These are phyloP conservation scores for Pseudozyma tsukubaensis DNA, from an alignment of 1,284 basidiomycete genomes.

Conservation along the genomic window DNA sequence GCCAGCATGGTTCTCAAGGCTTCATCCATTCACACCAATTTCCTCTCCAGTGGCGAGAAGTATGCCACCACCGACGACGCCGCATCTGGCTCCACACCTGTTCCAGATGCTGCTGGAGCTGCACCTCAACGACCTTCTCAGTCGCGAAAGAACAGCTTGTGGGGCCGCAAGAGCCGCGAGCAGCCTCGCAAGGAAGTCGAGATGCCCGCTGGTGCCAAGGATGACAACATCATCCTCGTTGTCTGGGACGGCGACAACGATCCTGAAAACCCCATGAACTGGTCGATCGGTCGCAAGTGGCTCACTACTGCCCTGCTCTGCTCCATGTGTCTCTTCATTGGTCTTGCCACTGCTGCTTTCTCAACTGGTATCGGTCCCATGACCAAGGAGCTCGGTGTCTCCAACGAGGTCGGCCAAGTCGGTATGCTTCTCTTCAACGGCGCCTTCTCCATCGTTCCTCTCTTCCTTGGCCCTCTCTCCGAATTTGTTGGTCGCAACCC, in stretches of 20 bases:
- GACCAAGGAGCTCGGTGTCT: constrained; percentile 63
- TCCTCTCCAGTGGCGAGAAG: constrained; percentile 48
- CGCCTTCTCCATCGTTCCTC: constrained; percentile 55
- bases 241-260: constrained; percentile 58
- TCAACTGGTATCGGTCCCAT: constrained; percentile 62
- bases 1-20: constrained; percentile 57
- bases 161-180: constrained; percentile 45
- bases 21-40: constrained; percentile 59
- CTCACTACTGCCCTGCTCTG: constrained; percentile 60
- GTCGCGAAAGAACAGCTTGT: constrained; percentile 49
- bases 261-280: constrained; percentile 61
- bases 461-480: constrained; percentile 67
- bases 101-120: no score
- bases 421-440: constrained; percentile 67
- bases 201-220: constrained; percentile 32
- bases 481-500: constrained; percentile 66
- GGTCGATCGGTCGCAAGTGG: constrained; percentile 54
- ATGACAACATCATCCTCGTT: constrained; percentile 58
- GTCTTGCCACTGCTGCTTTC: constrained; percentile 67
- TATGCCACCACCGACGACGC: constrained; percentile 41
- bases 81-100: neutral
- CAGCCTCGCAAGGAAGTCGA: constrained; percentile 34
- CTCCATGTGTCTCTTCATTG: constrained; percentile 65
- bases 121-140: constrained; percentile 13
- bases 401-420: constrained; percentile 63